Evolutionary conservation across 805 yeast species (phyloP), one percentile per base, ranked within the genome.

Genomic region (Suhomyces xylopsoci): DNA sequence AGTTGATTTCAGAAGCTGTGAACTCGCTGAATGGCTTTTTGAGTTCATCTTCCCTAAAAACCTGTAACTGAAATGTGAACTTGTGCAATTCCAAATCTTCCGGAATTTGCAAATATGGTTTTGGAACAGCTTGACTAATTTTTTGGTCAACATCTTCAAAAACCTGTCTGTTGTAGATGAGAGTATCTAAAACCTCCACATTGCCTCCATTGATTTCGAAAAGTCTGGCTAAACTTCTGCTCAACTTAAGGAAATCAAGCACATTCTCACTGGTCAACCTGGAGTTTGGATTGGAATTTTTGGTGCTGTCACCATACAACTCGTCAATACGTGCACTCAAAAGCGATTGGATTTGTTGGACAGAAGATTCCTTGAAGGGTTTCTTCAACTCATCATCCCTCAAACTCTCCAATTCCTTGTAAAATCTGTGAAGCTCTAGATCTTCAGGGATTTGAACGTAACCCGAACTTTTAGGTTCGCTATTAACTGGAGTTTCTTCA

Each of bases 151-250:
- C 42, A 7, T 14, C 7, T 42, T 42, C 45, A 24, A 42, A 42
- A 24, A 24, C 30, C 28, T 6, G 26, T 22, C 30, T 42, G 54
- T 79, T 81, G 48, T 80, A 77, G 19, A 82, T 60, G 40, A 85
- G 61, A 1, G 85, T 71, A 59, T 85, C 90, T 59, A 85, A 74
- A 9, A 81, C 74, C 49, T 78, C 80, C 1, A 84, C 71, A 58
- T 82, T 80, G 1, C 84, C 86, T 15, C 87, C 85, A 59, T 85
- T 85, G 36, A 81, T 59, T 19, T 67, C 65, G 63, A 32, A 84
- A 70, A 52, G 73, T 61, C 56, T n/a, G 25, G 51, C 48, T 46
- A 65, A 56, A 17, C 58, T 50, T 12, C 52, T 55, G 32, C 54
- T 45, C 50, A 65, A 52, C 20, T 59, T 61, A n/a, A 58, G 55